Percentiles rank a stretch among this genome's conserved stretches.
These are phyloP conservation scores for Dalbergia cultrata DNA, from an alignment of 306 rosid species.

Conservation along the genomic window DNA sequence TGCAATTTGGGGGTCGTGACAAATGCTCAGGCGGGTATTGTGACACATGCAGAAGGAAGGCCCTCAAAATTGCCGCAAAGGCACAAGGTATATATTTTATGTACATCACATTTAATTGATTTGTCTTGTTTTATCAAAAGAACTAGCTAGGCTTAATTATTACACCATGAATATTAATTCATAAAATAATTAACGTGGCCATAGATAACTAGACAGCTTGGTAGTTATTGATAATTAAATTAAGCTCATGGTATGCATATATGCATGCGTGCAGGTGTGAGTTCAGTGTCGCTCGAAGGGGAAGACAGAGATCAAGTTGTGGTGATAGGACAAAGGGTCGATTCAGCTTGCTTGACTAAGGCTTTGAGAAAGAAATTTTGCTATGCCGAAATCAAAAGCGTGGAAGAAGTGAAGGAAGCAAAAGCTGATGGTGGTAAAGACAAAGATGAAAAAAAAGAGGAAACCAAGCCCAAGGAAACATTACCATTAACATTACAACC, in stretches of 20 bases:
- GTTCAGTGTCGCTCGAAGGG: slow-evolving; percentile 50
- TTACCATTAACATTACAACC: neutral
- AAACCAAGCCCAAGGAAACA: neutral
- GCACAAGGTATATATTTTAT: slow-evolving; percentile 20
- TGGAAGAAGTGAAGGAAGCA: slow-evolving; percentile 30
- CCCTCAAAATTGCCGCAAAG: slow-evolving; percentile 51
- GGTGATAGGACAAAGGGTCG: slow-evolving; percentile 39
- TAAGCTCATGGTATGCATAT: too few species aligned
- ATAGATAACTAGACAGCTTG: too few species aligned
- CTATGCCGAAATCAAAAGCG: slow-evolving; percentile 5
- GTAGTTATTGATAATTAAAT: too few species aligned
- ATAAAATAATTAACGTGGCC: neutral
- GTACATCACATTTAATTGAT: too few species aligned
- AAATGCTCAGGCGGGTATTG: neutral
- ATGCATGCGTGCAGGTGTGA: slow-evolving; percentile 44
- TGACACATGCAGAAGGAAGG: slow-evolving; percentile 51
- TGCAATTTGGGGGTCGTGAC: neutral
- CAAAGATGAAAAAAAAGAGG: neutral
- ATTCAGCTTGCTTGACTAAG: slow-evolving; percentile 39
- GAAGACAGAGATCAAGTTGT: slow-evolving; percentile 42
- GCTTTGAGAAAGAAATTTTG: slow-evolving; percentile 39
- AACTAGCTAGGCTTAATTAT: too few species aligned
- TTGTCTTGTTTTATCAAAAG: neutral
- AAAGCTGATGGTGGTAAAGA: neutral
- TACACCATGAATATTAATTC: too few species aligned